Percentiles rank a stretch among this genome's conserved stretches.
phyloP scores from a whole-genome alignment of 257 asterid species.

The Rehmannia glutinosa region DNA sequence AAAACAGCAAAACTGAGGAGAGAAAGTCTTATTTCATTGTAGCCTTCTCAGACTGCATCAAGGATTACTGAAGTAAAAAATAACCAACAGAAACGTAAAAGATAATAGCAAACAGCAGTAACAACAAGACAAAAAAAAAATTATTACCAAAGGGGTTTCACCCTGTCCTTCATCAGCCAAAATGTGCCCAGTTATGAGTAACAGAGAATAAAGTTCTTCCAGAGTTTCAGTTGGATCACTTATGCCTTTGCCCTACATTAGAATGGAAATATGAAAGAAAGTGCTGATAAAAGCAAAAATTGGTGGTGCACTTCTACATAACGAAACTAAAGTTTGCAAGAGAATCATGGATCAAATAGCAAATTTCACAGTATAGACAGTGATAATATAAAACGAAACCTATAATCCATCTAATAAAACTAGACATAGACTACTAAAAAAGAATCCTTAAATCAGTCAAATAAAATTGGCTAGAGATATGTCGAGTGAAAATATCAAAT shows the following conservation, averaged over 20 bases:
- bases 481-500: neutral
- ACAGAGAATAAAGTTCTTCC: conserved; percentile 94
- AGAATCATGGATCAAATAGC: conserved; percentile 10
- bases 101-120: conserved; percentile 2
- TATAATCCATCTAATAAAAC: conserved; percentile 1
- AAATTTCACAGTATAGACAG: neutral
- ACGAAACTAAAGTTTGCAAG: neutral
- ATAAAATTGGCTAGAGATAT: too few species aligned
- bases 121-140: neutral
- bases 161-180: conserved; percentile 96
- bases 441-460: neutral
- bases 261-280: conserved; percentile 25
- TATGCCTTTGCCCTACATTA: conserved; percentile 72
- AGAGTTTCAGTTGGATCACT: conserved; percentile 82
- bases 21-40: neutral
- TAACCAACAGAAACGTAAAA: conserved; percentile 3
- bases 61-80: conserved; percentile 11
- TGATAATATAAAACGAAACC: neutral
- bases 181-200: conserved; percentile 86
- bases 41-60: conserved; percentile 1
- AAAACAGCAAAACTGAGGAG: conserved; percentile 3
- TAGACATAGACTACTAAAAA: neutral
- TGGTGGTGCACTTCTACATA: conserved; percentile 13
- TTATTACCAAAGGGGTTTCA: conserved; percentile 85
- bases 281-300: conserved; percentile 10